Evolutionary conservation across 495 filamentous ascomycete genomes (phyloP).

Genomic region (Xylaria palmicola): DNA sequence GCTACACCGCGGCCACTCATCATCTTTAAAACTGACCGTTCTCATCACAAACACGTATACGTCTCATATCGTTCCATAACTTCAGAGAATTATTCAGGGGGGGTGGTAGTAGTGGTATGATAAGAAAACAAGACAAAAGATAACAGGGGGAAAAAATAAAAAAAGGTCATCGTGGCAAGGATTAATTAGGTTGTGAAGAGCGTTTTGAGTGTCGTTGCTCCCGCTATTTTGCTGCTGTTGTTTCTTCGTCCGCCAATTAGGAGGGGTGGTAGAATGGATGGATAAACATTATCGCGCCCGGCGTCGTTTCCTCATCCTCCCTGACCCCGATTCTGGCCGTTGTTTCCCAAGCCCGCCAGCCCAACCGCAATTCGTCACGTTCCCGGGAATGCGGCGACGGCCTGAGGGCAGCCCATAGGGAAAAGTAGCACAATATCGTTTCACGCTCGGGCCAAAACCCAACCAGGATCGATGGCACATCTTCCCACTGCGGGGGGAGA

Average conservation of each 20-base stretch:
- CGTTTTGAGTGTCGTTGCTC: neutral
- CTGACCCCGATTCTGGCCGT: no score
- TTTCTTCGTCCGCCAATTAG: neutral
- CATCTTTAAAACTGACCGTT: neutral
- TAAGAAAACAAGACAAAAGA: neutral
- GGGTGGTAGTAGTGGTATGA: neutral
- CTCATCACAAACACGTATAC: neutral
- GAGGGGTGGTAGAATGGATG: neutral
- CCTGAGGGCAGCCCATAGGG: neutral
- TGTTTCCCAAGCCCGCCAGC: neutral
- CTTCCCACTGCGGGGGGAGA: neutral
- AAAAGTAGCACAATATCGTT: neutral
- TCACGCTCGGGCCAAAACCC: neutral
- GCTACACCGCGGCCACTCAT: neutral
- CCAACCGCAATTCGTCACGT: neutral
- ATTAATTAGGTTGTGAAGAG: constrained; percentile 2
- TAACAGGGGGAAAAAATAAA: neutral
- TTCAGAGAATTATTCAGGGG: neutral
- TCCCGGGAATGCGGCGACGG: neutral
- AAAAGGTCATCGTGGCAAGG: neutral
- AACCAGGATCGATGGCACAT: neutral
- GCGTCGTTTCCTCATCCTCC: constrained; percentile 4
- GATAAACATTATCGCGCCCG: neutral
- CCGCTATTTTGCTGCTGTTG: neutral
- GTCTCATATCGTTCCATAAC: constrained; percentile 1